Evolutionary conservation across 352 stramenopile genomes (phyloP).

Genomic region (Phytophthora sojae): DNA sequence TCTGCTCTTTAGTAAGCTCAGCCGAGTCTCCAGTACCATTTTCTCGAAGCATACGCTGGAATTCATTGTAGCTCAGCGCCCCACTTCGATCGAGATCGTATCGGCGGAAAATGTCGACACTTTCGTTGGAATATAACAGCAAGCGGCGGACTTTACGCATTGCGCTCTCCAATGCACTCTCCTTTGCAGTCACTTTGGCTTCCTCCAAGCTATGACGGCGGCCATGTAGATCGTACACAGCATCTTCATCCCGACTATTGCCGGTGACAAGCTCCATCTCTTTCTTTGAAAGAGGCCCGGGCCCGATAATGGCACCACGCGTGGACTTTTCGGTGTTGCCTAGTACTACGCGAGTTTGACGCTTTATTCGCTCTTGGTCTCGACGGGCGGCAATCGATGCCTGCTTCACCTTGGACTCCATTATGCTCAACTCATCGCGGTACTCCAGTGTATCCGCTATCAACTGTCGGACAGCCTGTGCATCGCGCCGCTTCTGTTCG

Average conservation of each 20-base stretch:
- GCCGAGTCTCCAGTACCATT: slow-evolving; percentile 29
- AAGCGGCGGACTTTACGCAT: slow-evolving; percentile 66
- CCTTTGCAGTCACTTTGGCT: slow-evolving; percentile 30
- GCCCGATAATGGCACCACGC: slow-evolving; percentile 40
- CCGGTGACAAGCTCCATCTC: slow-evolving; percentile 43
- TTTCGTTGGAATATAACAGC: slow-evolving; percentile 28
- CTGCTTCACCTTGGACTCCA: slow-evolving; percentile 55
- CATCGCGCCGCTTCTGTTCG: slow-evolving; percentile 47
- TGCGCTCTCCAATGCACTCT: slow-evolving; percentile 51
- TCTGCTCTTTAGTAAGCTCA: slow-evolving; percentile 52
- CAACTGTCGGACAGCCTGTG: slow-evolving; percentile 56
- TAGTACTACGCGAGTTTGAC: slow-evolving; percentile 38
- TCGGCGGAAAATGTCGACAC: slow-evolving; percentile 51
- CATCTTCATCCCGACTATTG: slow-evolving; percentile 12
- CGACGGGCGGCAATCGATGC: slow-evolving; percentile 48
- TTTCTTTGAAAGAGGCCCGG: slow-evolving; percentile 54
- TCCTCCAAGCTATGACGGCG: slow-evolving; percentile 45
- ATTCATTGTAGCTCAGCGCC: slow-evolving; percentile 56
- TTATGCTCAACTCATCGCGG: slow-evolving; percentile 44
- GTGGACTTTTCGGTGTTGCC: slow-evolving; percentile 43
- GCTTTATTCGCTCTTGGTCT: slow-evolving; percentile 53
- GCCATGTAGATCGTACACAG: slow-evolving; percentile 75
- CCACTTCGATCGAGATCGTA: slow-evolving; percentile 61
- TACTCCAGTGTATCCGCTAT: slow-evolving; percentile 67
- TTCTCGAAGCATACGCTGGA: slow-evolving; percentile 43